These are phyloP conservation scores for Lentinula guzmanii DNA, from an alignment of 768 basidiomycete genomes.

Conservation along the genomic window DNA sequence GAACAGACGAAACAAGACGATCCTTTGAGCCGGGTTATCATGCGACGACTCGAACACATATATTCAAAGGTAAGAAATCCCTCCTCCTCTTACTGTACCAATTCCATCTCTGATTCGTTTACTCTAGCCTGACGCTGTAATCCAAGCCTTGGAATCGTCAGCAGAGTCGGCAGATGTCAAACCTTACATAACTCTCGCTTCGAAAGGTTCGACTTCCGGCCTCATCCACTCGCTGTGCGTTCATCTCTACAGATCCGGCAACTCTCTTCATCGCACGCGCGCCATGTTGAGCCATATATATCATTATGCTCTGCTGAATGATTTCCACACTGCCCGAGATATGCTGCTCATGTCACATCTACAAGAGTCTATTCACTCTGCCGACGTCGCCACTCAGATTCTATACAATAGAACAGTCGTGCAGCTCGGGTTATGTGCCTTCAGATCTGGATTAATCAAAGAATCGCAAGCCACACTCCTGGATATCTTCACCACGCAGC, in stretches of 20 bases:
- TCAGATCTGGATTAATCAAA: conserved; percentile 90
- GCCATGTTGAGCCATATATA: conserved; percentile 98
- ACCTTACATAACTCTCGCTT: conserved; percentile 55
- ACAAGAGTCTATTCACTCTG: conserved; percentile 93
- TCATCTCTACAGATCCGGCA: conserved; percentile 87
- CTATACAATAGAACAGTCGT: conserved; percentile 97
- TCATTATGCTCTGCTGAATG: conserved; percentile 93
- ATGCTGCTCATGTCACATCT: conserved; percentile 99
- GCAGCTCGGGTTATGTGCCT: conserved; percentile 94
- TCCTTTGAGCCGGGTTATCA: conserved; percentile 79
- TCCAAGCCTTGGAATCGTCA: conserved; percentile 80
- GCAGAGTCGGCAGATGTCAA: conserved; percentile 52
- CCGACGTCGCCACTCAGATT: conserved; percentile 96
- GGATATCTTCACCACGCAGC: conserved; percentile 94
- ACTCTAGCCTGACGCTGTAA: conserved; percentile 83
- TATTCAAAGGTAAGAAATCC: conserved; percentile 79
- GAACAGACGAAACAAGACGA: conserved; percentile 75
- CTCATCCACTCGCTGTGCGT: conserved; percentile 88
- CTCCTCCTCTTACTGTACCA: neutral
- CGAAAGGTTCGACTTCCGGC: conserved; percentile 53
- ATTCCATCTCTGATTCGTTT: conserved; percentile 11
- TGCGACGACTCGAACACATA: conserved; percentile 95
- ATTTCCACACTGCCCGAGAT: conserved; percentile 95
- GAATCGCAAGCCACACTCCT: conserved; percentile 90
- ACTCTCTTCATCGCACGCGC: conserved; percentile 88